Conservation (phyloP, 2,329 filamentous ascomycete genomes). For the Fonsecaea monophora region DNA sequence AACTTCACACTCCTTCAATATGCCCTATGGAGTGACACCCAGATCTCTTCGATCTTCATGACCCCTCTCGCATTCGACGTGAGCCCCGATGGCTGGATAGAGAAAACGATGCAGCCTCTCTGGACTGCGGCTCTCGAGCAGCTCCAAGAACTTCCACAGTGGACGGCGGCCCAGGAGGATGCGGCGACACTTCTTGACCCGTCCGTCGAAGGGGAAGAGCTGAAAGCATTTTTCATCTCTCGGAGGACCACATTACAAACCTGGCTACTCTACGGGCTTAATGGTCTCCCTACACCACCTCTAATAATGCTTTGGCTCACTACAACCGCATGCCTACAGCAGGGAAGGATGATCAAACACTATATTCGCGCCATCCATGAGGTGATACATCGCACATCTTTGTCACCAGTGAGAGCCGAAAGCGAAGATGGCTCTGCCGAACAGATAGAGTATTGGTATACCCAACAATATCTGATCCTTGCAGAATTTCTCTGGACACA, state of each 20-base stretch:
- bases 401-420: not conserved
- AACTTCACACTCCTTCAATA: constrained; percentile 11
- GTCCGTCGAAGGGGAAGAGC: not conserved
- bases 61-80: constrained; percentile 8
- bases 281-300: not conserved
- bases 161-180: not conserved
- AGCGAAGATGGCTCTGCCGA: not conserved
- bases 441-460: not conserved
- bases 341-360: constrained; percentile 4
- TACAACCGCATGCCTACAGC: not conserved
- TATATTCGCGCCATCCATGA: not conserved
- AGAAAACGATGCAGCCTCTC: not conserved
- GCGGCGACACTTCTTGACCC: not conserved
- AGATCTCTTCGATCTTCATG: constrained; percentile 12
- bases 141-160: not conserved
- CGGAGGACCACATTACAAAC: not conserved
- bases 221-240: not conserved
- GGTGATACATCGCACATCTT: not conserved
- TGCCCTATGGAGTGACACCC: constrained; percentile 10
- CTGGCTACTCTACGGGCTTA: not conserved
- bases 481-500: constrained; percentile 4
- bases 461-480: constrained; percentile 1
- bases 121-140: not conserved
- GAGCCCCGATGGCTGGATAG: not conserved
- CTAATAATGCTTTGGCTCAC: not conserved